Base-by-base conservation (phyloP, 202 grass and related monocot genomes). In the Dendrocalamus latiflorus region DNA sequence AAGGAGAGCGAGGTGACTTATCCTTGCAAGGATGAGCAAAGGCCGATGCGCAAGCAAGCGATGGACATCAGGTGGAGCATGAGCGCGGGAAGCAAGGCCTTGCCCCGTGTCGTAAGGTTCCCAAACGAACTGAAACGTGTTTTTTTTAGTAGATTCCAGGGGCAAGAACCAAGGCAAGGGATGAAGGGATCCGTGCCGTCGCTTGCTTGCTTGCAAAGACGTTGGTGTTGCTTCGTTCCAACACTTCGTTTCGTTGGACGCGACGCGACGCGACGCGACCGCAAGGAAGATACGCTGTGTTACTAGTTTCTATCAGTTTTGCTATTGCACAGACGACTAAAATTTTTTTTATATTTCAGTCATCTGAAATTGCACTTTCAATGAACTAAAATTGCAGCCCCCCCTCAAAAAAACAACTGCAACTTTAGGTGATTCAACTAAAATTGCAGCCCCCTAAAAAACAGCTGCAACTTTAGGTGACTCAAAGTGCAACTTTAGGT, bases 21-120 rank as follows among this genome's bases (percentile, higher is more conserved):
- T 12, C 10, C 70, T 54, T 74, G 30, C 6, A 51, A 56, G 50
- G 45, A 16, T 25, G 0, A 18, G 14, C 62, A 18, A 38, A 0
- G 0, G 4, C 17, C 11, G 21, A 57, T 56, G 49, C 64, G 69
- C n/a, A 45, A 0, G 2, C 4, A 28, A 36, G 18, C 8, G 3
- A 7, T 22, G n/a, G n/a, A n/a, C n/a, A n/a, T n/a, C n/a, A n/a
- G n/a, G n/a, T n/a, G n/a, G n/a, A n/a, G n/a, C n/a, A n/a, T n/a
- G n/a, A n/a, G n/a, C n/a, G n/a, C n/a, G n/a, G 6, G 59, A 49
- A 39, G 80, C 43, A 74, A 64, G 41, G 26, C 22, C 43, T 62
- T 81, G 85, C 26, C 70, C 48, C 15, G 76, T 72, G 57, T 16
- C 75, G 66, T 51, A 39, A 70, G 83, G 1, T 22, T 68, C 28